Percentiles rank a stretch among this genome's conserved stretches.
Evolutionary conservation across 2,329 filamentous ascomycete genomes (phyloP).

Genomic region (Pyrenophora teres): DNA sequence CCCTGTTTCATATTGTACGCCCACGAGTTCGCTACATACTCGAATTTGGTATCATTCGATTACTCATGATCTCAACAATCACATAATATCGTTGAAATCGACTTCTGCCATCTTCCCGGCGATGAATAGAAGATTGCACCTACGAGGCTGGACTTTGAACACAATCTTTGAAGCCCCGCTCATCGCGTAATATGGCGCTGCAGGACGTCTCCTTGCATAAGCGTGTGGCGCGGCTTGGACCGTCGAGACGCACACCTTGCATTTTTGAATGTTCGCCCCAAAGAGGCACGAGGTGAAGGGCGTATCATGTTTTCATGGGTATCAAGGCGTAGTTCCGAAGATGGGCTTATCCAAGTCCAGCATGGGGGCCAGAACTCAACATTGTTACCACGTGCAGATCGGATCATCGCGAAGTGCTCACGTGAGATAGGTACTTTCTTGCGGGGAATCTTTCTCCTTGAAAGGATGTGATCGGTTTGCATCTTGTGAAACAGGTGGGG

Average conservation of each 20-base stretch:
- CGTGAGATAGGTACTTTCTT: neutral
- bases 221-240: conserved; percentile 7
- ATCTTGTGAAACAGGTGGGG: neutral
- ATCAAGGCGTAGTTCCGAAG: too few species aligned
- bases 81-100: neutral
- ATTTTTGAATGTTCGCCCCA: neutral
- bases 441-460: neutral
- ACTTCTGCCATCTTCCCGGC: neutral
- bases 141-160: neutral
- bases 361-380: too few species aligned
- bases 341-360: too few species aligned
- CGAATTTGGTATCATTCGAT: neutral
- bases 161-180: neutral
- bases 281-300: neutral
- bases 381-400: too few species aligned
- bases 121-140: neutral
- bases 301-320: too few species aligned
- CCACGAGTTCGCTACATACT: neutral
- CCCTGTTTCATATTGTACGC: neutral
- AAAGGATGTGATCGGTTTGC: neutral
- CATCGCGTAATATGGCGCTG: conserved; percentile 1
- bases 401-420: neutral
- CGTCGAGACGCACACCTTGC: neutral
- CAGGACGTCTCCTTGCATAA: conserved; percentile 3
- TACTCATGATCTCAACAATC: neutral